Evolutionary conservation across 768 basidiomycete genomes (phyloP).

Genomic region (Russula ochroleuca): DNA sequence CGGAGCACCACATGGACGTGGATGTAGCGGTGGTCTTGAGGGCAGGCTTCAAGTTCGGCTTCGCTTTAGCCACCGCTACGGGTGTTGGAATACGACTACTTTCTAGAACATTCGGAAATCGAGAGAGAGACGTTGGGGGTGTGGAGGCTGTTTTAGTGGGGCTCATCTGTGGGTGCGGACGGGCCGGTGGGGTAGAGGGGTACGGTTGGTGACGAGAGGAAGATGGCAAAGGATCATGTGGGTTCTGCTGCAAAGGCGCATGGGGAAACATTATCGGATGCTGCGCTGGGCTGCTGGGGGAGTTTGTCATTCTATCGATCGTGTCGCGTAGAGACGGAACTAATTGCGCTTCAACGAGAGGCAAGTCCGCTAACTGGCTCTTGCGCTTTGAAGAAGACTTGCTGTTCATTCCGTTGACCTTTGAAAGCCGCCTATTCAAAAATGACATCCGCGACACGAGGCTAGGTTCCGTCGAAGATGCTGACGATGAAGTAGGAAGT

Average conservation of each 20-base stretch:
- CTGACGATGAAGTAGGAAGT: constrained; percentile 25
- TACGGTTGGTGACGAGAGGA: constrained; percentile 10
- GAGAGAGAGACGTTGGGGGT: constrained; percentile 4
- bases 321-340: constrained; percentile 70
- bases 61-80: constrained; percentile 10
- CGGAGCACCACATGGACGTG: background rate
- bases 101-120: constrained; percentile 1
- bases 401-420: constrained; percentile 9
- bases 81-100: constrained; percentile 23
- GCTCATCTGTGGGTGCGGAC: constrained; percentile 12
- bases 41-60: constrained; percentile 23
- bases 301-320: constrained; percentile 63
- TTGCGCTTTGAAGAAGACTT: constrained; percentile 30
- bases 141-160: background rate
- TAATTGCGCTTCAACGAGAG: constrained; percentile 58
- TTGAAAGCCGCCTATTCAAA: constrained; percentile 16
- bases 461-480: constrained; percentile 24
- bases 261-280: background rate
- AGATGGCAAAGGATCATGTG: background rate
- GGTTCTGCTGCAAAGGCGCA: background rate
- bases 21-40: constrained; percentile 18
- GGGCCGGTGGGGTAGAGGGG: constrained; percentile 17
- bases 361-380: constrained; percentile 50
- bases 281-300: constrained; percentile 19
- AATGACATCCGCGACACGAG: constrained; percentile 25